These are phyloP conservation scores for Margaritispora aquatica DNA, from an alignment of 495 filamentous ascomycete genomes.

Conservation along the genomic window DNA sequence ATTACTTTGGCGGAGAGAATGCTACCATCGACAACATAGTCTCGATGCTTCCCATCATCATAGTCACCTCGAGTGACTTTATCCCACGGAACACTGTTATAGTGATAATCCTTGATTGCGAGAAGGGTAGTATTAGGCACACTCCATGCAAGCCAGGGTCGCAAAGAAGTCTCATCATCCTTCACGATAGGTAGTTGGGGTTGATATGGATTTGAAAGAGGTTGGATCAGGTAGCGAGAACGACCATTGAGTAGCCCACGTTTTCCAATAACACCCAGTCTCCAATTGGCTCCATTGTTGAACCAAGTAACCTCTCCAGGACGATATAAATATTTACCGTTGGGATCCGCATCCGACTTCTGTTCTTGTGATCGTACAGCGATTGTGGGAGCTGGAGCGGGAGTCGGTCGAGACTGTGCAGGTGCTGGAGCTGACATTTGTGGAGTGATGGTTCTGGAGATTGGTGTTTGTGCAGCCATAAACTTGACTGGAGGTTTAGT, in stretches of 20 bases:
- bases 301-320: conserved; percentile 57
- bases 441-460: not conserved
- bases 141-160: conserved; percentile 61
- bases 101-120: conserved; percentile 27
- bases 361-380: conserved; percentile 31
- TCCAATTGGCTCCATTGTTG: conserved; percentile 48
- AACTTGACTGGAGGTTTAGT: not conserved
- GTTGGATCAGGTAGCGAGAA: conserved; percentile 40
- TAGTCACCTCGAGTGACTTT: conserved; percentile 31
- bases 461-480: too few relatives aligned
- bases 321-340: conserved; percentile 43
- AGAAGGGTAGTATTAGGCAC: conserved; percentile 35
- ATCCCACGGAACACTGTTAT: conserved; percentile 48
- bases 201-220: conserved; percentile 42
- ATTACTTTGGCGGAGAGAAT: conserved; percentile 54
- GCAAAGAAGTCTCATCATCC: conserved; percentile 31
- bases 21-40: conserved; percentile 52
- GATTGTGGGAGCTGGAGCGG: conserved; percentile 2
- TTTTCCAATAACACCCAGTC: conserved; percentile 44
- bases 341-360: conserved; percentile 16
- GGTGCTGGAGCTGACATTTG: conserved; percentile 7
- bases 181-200: conserved; percentile 32
- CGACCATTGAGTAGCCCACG: conserved; percentile 22
- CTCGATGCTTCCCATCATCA: conserved; percentile 29
- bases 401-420: conserved; percentile 1